Base-by-base conservation (phyloP, 257 asterid species). In the Capsicum chinense region DNA sequence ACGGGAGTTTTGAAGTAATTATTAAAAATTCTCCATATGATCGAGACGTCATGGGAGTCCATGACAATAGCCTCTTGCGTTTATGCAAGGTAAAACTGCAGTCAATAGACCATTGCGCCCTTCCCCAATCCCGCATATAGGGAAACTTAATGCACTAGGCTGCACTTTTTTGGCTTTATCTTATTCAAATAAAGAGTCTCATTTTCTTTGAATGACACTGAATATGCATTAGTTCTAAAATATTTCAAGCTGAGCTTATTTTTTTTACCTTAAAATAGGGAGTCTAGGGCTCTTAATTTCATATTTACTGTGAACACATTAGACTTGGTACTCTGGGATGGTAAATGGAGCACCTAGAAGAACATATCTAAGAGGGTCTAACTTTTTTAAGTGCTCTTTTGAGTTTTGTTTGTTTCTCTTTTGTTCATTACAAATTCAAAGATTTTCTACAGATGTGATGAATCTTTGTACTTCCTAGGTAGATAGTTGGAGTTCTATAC, bases 401-500 rank as follows among this genome's bases (percentile, higher is more conserved):
- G 17, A 44, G 56, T 42, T 70, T 19, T 70, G 56, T 71, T 71
- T 47, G 11, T 48, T 73, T 73, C 79, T 47, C 42, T 73, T 47
- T 73, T 73, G 17, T 48, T 73, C 59, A 73, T 73, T 73, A n/a
- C 59, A 50, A 47, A 47, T 17, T 58, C 48, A 47, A 66, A 58
- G 59, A 73, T 73, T 73, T 73, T 5, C 42, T 9, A 71, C 5
- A 14, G 47, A 71, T 37, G 47, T 3, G 48, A 59, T 12, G 42
- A 73, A 73, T 50, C 47, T 74, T 74, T 21, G 60, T 74, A 44
- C 60, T 74, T 50, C 44, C 19, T 21, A 26, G 44, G 5, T 50
- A 74, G 81, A 74, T 74, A 73, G 14, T 73, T 48, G 60, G 6
- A 12, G 59, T 73, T 73, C 60, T 48, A 35, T 73, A 19, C 16